Percentiles rank a stretch among this genome's conserved stretches.
Conservation (phyloP, 2,329 filamentous ascomycete species). For the Alternaria incomplexa region DNA sequence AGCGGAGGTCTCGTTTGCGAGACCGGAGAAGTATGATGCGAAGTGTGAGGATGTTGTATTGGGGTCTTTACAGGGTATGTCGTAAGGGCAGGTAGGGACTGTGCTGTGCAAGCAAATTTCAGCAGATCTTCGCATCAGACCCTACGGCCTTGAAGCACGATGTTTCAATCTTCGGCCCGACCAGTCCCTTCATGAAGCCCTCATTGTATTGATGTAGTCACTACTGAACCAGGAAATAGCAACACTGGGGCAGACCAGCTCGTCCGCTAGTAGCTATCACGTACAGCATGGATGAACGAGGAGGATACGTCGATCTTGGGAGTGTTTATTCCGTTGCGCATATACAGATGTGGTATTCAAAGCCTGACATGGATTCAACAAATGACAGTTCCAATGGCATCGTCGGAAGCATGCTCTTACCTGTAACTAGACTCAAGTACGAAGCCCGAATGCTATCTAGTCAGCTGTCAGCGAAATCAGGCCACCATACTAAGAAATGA, state of each 20-base stretch:
- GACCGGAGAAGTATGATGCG: constrained; percentile 13
- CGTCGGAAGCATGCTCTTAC: neutral
- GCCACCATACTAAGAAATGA: no score
- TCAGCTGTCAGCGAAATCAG: no score
- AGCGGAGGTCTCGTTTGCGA: constrained; percentile 11
- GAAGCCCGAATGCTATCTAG: neutral
- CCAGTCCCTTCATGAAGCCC: neutral
- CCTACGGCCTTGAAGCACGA: neutral
- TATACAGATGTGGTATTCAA: neutral
- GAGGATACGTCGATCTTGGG: neutral
- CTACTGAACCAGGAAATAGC: neutral
- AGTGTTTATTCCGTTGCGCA: neutral
- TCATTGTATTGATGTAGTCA: neutral
- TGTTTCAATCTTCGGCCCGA: neutral
- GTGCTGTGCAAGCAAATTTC: neutral
- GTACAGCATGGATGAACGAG: neutral
- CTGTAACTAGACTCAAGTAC: neutral
- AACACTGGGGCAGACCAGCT: neutral
- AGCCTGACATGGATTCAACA: neutral
- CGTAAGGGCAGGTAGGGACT: neutral
- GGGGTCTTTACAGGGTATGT: constrained; percentile 14
- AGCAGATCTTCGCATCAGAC: neutral
- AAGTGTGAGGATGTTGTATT: constrained; percentile 5
- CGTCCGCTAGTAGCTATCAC: neutral
- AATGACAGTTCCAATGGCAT: neutral